phyloP scores from a whole-genome alignment of 106 monocot genomes.

The Dendrobium huoshanense region DNA sequence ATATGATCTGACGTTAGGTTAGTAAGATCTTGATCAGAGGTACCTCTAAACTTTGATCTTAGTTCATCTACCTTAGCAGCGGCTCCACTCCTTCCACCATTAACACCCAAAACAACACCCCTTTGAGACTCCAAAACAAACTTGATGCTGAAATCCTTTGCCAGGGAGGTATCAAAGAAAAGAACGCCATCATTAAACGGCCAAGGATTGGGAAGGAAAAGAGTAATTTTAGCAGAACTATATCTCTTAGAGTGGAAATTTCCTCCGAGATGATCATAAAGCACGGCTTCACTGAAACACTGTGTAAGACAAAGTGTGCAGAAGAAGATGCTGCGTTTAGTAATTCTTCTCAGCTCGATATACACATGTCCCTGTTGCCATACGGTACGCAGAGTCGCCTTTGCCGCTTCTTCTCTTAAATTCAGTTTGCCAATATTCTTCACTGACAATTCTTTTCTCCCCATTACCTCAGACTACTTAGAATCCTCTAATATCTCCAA shows the following conservation, averaged over 20 bases:
- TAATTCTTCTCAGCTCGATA: constrained; percentile 55
- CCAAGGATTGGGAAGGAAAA: constrained; percentile 69
- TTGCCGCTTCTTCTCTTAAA: constrained; percentile 57
- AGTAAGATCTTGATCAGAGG: not conserved
- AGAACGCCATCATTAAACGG: constrained; percentile 91
- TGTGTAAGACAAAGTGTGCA: constrained; percentile 78
- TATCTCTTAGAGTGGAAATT: constrained; percentile 51
- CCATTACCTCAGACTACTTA: constrained; percentile 24
- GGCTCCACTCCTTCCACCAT: constrained; percentile 3
- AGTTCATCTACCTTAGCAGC: constrained; percentile 18
- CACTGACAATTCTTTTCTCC: constrained; percentile 34
- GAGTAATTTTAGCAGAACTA: constrained; percentile 58
- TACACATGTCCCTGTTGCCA: constrained; percentile 62
- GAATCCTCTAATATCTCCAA: not conserved
- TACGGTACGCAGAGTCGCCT: constrained; percentile 47
- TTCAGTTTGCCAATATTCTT: constrained; percentile 25
- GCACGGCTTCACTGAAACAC: constrained; percentile 64
- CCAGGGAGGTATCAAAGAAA: constrained; percentile 42
- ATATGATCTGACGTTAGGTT: not conserved
- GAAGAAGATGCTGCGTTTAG: constrained; percentile 66
- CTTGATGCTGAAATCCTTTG: constrained; percentile 10
- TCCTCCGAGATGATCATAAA: constrained; percentile 74
- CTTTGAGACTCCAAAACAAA: constrained; percentile 10
- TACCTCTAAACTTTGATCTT: constrained; percentile 13
- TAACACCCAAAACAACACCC: constrained; percentile 1